Base-by-base conservation (phyloP, 352 stramenopile genomes). In the Phytophthora citricola region DNA sequence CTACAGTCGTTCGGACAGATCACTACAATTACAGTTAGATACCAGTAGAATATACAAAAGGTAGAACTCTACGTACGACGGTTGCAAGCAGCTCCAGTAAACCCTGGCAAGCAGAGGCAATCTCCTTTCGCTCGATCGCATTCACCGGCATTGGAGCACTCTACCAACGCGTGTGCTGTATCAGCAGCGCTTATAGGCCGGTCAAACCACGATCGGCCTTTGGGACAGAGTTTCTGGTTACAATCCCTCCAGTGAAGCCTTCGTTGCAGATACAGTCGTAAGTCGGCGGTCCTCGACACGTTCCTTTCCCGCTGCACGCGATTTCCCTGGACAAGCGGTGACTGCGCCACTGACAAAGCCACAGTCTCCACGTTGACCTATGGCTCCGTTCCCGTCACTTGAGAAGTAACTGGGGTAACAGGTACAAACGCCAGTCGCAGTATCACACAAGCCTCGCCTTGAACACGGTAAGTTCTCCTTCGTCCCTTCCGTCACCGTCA, bases 311-410 rank as follows among this genome's bases (percentile, higher is more conserved):
- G 47, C 83, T 94, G 47, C 85, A 94, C 2, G 85, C 82, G 48
- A 92, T 88, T 47, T 89, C 78, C 81, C 85, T 0, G 85, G 85
- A 68, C 85, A 93, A 22, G 69, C 73, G 31, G 82, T 91, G 50
- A 94, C 78, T 1, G 79, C 79, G 10, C 60, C 62, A 6, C 64
- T 71, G 62, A 92, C 83, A 63, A 85, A 94, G 5, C 95, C 96
- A 63, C 96, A 98, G 79, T 99, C 95, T 14, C 94, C 95, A 15
- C 93, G 81, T 62, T 83, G 81, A 3, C 94, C 93, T 36, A 92
- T 89, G 20, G 72, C 82, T 26, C 83, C 93, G 34, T 90, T 81
- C 2, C 87, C 89, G 47, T 93, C 81, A 68, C 85, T 91, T 11
- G 83, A 93, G 55, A 94, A 95, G 41, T 91, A 98, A 54, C 86